Conservation (phyloP, 2,329 filamentous ascomycete species). For the Thyridium curvatum region DNA sequence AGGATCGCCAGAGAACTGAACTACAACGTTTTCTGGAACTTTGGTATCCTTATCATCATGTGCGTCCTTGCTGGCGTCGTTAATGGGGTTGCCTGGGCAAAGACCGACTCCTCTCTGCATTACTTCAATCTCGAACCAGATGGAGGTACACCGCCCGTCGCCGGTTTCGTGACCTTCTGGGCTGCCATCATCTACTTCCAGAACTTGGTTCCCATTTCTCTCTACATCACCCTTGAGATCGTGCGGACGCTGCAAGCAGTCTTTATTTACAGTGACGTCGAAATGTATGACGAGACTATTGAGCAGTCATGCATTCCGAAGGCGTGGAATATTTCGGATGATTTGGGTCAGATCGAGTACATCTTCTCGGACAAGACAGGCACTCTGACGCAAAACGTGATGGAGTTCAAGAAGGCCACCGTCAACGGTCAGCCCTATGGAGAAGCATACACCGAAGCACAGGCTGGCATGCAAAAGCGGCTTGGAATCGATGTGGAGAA, state of each 20-base stretch:
- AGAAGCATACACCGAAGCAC: constrained; percentile 95
- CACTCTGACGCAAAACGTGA: constrained; percentile 17
- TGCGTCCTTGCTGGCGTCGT: constrained; percentile 81
- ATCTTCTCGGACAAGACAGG: constrained; percentile 56
- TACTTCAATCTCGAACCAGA: constrained; percentile 86
- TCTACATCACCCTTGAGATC: constrained; percentile 96
- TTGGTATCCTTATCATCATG: constrained; percentile 81
- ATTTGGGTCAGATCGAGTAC: constrained; percentile 96
- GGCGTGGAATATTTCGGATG: constrained; percentile 98
- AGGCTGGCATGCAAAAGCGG: constrained; percentile 91
- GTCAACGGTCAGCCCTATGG: constrained; percentile 96
- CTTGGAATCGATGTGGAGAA: constrained; percentile 81
- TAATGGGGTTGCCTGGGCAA: constrained; percentile 76
- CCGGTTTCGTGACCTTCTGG: constrained; percentile 96
- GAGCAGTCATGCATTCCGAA: constrained; percentile 96
- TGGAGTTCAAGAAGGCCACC: constrained; percentile 99
- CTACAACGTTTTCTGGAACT: constrained; percentile 97
- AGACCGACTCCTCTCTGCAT: constrained; percentile 65
- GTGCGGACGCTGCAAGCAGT: constrained; percentile 88
- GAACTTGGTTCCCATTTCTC: constrained; percentile 96
- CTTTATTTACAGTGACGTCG: constrained; percentile 93
- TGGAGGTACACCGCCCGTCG: constrained; percentile 65
- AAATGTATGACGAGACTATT: constrained; percentile 95
- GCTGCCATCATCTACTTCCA: constrained; percentile 91
- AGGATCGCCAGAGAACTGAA: constrained; percentile 90